A percentile compares a stretch with the other conserved stretches of the same genome.
Evolutionary conservation across 139 green algal genomes (phyloP).

Genomic region (Micractinium conductrix): DNA sequence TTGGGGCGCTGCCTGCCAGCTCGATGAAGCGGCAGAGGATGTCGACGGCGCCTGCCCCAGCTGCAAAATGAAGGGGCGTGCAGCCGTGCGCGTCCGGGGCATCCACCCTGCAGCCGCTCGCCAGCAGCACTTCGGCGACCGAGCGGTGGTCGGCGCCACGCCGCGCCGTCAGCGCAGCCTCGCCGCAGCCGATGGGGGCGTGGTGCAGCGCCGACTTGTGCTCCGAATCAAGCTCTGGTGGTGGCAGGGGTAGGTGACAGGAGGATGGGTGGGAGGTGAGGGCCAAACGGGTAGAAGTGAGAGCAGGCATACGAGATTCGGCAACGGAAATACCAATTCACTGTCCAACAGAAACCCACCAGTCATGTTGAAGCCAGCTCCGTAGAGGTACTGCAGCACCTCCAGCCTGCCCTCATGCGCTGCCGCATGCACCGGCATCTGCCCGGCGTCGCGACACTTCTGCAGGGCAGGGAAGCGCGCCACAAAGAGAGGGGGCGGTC

Average conservation of each 20-base stretch:
- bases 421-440: conserved; percentile 43
- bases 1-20: background rate
- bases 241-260: no score
- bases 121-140: conserved; percentile 71
- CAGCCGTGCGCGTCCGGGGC: conserved; percentile 90
- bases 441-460: conserved; percentile 14
- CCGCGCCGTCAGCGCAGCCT: background rate
- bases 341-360: no score
- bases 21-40: conserved; percentile 38
- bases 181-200: conserved; percentile 20
- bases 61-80: conserved; percentile 92
- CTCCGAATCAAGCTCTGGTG: conserved; percentile 21
- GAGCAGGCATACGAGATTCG: no score
- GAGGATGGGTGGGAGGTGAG: no score
- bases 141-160: conserved; percentile 17
- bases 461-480: background rate
- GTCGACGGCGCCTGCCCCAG: conserved; percentile 65
- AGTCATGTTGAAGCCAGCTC: conserved; percentile 24
- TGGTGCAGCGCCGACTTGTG: conserved; percentile 36
- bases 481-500: no score
- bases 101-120: conserved; percentile 78
- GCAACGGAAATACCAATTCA: no score
- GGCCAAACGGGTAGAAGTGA: no score
- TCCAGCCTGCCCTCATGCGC: conserved; percentile 34
- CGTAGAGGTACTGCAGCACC: conserved; percentile 32